Evolutionary conservation across 2,329 filamentous ascomycete genomes (phyloP).

Genomic region (Neonectria magnoliae): DNA sequence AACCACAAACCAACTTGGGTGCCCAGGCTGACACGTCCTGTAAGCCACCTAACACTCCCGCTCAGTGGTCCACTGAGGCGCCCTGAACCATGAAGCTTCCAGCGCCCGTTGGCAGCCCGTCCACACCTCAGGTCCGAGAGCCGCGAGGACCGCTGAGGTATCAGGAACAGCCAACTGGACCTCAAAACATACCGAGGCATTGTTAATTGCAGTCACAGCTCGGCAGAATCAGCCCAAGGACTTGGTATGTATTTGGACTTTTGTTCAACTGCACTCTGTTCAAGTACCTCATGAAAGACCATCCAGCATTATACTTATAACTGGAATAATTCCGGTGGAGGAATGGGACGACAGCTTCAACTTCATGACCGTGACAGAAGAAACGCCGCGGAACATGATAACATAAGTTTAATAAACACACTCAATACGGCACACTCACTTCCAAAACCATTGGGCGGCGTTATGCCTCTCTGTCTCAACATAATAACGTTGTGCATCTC

Average conservation of each 20-base stretch:
- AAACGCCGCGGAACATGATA: neutral
- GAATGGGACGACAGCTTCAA: neutral
- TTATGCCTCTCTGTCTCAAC: neutral
- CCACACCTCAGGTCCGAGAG: neutral
- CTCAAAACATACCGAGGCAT: neutral
- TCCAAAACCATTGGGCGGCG: neutral
- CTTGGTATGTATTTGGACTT: neutral
- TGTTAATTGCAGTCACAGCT: neutral
- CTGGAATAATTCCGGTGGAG: too few species aligned
- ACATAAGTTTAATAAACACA: neutral
- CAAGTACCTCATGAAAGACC: too few species aligned
- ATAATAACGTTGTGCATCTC: neutral
- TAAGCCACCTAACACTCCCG: neutral
- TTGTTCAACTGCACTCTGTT: neutral
- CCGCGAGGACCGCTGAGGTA: neutral
- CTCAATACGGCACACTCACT: neutral
- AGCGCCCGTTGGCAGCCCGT: neutral
- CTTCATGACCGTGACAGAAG: neutral
- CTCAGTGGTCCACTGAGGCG: neutral
- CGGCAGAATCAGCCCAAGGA: too few species aligned
- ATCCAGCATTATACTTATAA: too few species aligned
- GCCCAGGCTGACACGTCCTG: neutral
- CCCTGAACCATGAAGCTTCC: neutral
- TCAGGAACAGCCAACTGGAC: neutral
- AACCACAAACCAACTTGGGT: neutral